These are phyloP conservation scores for Angomonas ambiguus DNA, from an alignment of 208 protist species.

Conservation along the genomic window DNA sequence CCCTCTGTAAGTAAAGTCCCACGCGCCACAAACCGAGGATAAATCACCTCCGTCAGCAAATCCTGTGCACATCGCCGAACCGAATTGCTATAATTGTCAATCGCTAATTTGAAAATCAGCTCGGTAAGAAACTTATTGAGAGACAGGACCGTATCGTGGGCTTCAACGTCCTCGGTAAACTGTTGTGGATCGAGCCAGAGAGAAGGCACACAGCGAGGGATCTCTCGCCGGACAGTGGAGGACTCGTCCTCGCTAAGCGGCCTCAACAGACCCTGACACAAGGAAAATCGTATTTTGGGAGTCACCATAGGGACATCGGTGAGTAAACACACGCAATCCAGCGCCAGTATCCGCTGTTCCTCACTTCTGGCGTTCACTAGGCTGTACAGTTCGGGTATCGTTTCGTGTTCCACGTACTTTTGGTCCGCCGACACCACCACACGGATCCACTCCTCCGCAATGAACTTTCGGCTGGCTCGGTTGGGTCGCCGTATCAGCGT, in stretches of 20 bases:
- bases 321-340: constrained; percentile 45
- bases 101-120: constrained; percentile 41
- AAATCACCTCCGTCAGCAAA: constrained; percentile 45
- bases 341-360: constrained; percentile 49
- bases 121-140: constrained; percentile 30
- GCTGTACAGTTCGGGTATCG: constrained; percentile 61
- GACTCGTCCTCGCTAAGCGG: constrained; percentile 66
- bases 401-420: constrained; percentile 43
- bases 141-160: neutral
- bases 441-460: constrained; percentile 47
- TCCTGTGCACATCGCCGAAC: constrained; percentile 54
- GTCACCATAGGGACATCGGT: constrained; percentile 26
- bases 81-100: constrained; percentile 39
- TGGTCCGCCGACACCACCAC: constrained; percentile 29
- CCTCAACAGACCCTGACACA: constrained; percentile 51
- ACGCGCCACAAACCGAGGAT: constrained; percentile 25
- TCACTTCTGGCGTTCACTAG: constrained; percentile 42
- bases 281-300: constrained; percentile 31
- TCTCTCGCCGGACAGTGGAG: constrained; percentile 40
- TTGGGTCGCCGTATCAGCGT: constrained; percentile 52
- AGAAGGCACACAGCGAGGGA: constrained; percentile 42
- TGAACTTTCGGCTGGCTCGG: constrained; percentile 25
- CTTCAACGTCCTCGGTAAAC: neutral
- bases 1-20: constrained; percentile 27
- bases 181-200: constrained; percentile 26